A percentile compares a stretch with the other conserved stretches of the same genome.
phyloP scores from a whole-genome alignment of 1,284 basidiomycete genomes.

The Ceratobasidium sp. region DNA sequence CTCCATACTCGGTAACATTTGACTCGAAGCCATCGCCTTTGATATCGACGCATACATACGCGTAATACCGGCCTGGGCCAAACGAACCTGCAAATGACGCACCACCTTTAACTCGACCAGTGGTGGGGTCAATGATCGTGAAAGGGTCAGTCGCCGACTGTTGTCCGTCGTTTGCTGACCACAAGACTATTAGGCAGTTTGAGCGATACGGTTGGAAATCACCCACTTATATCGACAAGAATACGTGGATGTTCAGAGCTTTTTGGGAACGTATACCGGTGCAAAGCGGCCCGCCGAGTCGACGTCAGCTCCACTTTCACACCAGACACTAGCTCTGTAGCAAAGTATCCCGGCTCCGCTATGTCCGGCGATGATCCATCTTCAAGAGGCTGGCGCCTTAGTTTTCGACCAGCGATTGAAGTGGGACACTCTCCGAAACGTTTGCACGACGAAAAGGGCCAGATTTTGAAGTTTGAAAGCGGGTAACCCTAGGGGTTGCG shows the following conservation, averaged over 20 bases:
- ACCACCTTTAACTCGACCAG: conserved; percentile 62
- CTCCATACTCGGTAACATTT: conserved; percentile 65
- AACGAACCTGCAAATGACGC: conserved; percentile 65
- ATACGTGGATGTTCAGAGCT: conserved; percentile 49
- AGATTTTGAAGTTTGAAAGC: conserved; percentile 37
- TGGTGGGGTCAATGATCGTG: conserved; percentile 63
- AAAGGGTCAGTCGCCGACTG: conserved; percentile 64
- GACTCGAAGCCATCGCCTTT: conserved; percentile 67
- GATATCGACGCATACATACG: conserved; percentile 73
- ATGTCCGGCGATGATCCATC: conserved; percentile 45
- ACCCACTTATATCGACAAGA: conserved; percentile 50
- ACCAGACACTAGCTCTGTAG: conserved; percentile 49
- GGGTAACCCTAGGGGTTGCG: conserved; percentile 15
- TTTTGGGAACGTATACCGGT: conserved; percentile 52
- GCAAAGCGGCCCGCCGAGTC: conserved; percentile 50
- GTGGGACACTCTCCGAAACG: conserved; percentile 40
- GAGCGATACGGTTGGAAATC: neutral
- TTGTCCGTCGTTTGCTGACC: conserved; percentile 70
- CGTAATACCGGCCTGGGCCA: conserved; percentile 69
- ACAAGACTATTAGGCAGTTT: conserved; percentile 68
- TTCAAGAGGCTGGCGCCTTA: conserved; percentile 29
- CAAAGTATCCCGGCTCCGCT: conserved; percentile 51
- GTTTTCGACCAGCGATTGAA: conserved; percentile 25
- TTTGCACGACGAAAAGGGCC: conserved; percentile 36
- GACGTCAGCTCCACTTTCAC: conserved; percentile 50